Evolutionary conservation across 305 asterid genomes (phyloP).

Genomic region (Solanum chacoense): DNA sequence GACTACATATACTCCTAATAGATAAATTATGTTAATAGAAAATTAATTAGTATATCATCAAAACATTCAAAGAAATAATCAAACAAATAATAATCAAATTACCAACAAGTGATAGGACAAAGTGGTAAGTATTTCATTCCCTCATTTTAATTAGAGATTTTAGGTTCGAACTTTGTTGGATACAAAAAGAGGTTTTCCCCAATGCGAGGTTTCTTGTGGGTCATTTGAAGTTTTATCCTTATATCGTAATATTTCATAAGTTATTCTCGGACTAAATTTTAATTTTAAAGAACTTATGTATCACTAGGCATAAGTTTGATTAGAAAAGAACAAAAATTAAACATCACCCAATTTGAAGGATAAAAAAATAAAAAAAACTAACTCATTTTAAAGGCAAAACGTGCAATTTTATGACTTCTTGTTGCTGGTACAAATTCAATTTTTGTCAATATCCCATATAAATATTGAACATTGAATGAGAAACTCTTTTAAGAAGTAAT

Average conservation of each 20-base stretch:
- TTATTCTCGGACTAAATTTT: background rate
- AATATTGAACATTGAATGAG: accelerated
- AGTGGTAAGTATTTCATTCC: background rate
- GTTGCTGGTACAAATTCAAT: background rate
- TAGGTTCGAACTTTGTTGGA: background rate
- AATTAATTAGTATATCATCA: background rate
- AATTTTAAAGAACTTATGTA: background rate
- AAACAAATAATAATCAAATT: background rate
- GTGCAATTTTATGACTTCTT: background rate
- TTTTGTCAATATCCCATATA: background rate
- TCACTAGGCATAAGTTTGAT: background rate
- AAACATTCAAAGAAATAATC: background rate
- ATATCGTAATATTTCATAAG: background rate
- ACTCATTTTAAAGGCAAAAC: background rate
- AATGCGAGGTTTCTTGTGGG: background rate
- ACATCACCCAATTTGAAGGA: background rate
- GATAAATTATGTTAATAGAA: background rate
- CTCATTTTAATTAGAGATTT: background rate
- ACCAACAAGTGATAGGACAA: background rate
- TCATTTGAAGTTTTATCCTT: background rate
- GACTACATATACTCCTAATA: background rate
- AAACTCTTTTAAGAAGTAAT: background rate
- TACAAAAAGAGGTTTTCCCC: background rate
- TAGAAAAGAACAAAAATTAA: background rate
- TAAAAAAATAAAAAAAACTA: background rate